Conservation (phyloP, 371 early-diverging fungal genomes). For the Thermomucor indicae-seudaticae region DNA sequence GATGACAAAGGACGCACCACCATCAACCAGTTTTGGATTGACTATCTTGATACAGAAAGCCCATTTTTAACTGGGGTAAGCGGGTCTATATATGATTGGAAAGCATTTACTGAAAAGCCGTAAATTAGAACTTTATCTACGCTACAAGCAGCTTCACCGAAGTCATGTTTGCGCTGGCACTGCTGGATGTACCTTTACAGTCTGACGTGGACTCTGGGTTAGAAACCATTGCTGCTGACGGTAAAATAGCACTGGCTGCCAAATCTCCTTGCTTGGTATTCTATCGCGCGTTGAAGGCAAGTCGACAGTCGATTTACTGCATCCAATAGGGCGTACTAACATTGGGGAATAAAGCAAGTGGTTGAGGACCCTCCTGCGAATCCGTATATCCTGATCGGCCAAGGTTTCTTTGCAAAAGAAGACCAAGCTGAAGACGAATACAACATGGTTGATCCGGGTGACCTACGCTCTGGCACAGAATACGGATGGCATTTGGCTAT, state of each 20-base stretch:
- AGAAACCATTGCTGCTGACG: conserved; percentile 14
- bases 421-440: conserved; percentile 10
- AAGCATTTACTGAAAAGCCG: no score
- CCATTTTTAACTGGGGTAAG: conserved; percentile 41
- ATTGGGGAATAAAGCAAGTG: neutral
- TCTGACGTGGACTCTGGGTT: conserved; percentile 17
- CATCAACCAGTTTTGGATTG: conserved; percentile 51
- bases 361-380: conserved; percentile 2
- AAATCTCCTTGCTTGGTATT: conserved; percentile 41
- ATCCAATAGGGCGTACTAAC: neutral
- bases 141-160: conserved; percentile 29
- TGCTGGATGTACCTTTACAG: conserved; percentile 41
- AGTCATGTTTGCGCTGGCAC: conserved; percentile 35
- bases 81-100: no score
- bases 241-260: conserved; percentile 18
- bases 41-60: conserved; percentile 23
- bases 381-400: conserved; percentile 24
- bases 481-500: conserved; percentile 41
- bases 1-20: neutral
- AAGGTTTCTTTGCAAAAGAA: conserved; percentile 24
- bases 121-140: conserved; percentile 43
- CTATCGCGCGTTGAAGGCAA: conserved; percentile 29
- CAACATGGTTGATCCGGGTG: conserved; percentile 22
- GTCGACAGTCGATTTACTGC: neutral
- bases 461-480: conserved; percentile 10